A percentile compares a stretch with the other conserved stretches of the same genome.
Conservation (phyloP, 176 grass and related monocot genomes). For the Ensete glaucum region DNA sequence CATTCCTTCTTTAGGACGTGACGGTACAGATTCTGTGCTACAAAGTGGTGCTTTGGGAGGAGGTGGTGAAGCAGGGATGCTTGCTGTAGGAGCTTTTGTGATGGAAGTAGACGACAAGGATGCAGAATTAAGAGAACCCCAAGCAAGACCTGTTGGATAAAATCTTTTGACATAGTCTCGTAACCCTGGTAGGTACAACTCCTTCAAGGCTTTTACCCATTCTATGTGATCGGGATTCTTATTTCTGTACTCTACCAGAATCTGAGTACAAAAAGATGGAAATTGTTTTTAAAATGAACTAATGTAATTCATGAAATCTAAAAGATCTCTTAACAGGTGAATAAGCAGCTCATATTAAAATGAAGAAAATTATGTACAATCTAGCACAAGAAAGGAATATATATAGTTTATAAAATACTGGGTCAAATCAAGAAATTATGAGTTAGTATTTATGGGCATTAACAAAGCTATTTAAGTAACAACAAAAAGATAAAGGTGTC, state of each 20-base stretch:
- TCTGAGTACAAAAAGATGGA: constrained; percentile 24
- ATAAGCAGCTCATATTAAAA: not conserved
- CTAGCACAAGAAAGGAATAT: not conserved
- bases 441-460: not conserved
- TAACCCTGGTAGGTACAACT: constrained; percentile 71
- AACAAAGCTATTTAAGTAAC: too few relatives aligned
- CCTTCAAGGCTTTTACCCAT: constrained; percentile 94
- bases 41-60: constrained; percentile 57
- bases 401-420: not conserved
- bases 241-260: constrained; percentile 94
- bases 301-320: not conserved
- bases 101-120: constrained; percentile 28
- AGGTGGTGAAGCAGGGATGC: constrained; percentile 52
- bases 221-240: constrained; percentile 88
- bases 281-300: not conserved
- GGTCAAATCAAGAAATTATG: not conserved
- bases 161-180: constrained; percentile 90
- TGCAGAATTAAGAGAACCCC: constrained; percentile 36
- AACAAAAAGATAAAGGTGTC: too few relatives aligned
- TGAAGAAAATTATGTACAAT: not conserved
- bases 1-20: constrained; percentile 74
- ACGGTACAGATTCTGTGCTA: constrained; percentile 36
- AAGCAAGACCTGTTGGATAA: constrained; percentile 75
- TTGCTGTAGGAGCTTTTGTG: constrained; percentile 42
- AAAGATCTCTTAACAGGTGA: not conserved